Evolutionary conservation across 2,329 filamentous ascomycete genomes (phyloP).

Genomic region (Sclerotinia nivalis): DNA sequence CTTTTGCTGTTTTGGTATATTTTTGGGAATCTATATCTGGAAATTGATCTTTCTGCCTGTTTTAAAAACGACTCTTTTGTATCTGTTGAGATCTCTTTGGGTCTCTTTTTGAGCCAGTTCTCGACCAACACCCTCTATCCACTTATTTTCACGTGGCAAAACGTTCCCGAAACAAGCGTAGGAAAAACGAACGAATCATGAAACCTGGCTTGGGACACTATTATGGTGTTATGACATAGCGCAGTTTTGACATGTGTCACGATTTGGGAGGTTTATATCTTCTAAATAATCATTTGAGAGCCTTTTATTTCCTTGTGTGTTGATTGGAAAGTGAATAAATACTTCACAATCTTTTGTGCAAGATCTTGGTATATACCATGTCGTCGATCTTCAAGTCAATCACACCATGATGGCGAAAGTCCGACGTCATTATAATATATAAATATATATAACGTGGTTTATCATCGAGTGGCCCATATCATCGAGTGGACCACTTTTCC

Average conservation of each 20-base stretch:
- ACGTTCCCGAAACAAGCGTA: neutral
- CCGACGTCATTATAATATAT: constrained; percentile 2
- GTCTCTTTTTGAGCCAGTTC: neutral
- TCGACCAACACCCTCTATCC: neutral
- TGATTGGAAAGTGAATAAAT: neutral
- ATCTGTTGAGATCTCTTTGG: neutral
- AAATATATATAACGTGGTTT: too few species aligned
- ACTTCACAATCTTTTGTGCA: neutral
- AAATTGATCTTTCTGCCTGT: too few species aligned
- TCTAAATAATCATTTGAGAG: neutral
- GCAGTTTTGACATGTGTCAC: neutral
- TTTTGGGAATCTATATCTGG: neutral
- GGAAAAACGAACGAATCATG: neutral
- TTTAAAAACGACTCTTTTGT: neutral
- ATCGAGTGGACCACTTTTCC: too few species aligned
- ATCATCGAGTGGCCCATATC: too few species aligned
- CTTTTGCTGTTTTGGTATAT: neutral
- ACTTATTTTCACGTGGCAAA: constrained; percentile 7
- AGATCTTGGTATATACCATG: neutral
- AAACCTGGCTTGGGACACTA: neutral
- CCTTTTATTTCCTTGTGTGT: neutral
- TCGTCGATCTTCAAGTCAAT: neutral
- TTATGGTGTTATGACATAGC: neutral
- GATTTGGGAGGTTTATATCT: neutral
- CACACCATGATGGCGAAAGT: neutral